Evolutionary conservation across 2,329 filamentous ascomycete genomes (phyloP).

Genomic region (Aspergillus ochraceoroseus): DNA sequence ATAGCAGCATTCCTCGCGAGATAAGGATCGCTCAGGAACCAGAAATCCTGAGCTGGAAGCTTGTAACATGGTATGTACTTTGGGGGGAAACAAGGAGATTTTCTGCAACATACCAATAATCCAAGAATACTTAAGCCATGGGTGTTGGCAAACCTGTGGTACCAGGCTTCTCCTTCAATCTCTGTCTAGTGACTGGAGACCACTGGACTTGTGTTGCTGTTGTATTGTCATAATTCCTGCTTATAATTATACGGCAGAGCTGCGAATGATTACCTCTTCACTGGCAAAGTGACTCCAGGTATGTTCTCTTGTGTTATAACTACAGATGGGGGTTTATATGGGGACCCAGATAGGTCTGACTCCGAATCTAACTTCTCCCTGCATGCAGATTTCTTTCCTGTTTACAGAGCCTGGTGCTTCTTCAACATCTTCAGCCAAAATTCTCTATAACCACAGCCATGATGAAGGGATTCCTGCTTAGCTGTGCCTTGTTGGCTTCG

Average conservation of each 20-base stretch:
- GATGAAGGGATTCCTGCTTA: conserved; percentile 34
- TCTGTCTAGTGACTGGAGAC: not conserved
- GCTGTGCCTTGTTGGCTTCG: conserved; percentile 32
- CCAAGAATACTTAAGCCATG: conserved; percentile 3
- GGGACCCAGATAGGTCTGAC: not conserved
- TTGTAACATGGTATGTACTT: conserved; percentile 1
- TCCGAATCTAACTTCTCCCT: not conserved
- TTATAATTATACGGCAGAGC: not conserved
- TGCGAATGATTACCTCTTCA: too few relatives aligned
- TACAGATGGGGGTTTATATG: not conserved
- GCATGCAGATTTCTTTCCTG: not conserved
- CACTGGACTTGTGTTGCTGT: not conserved
- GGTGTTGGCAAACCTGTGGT: not conserved
- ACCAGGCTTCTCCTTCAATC: not conserved
- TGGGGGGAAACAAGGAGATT: conserved; percentile 1
- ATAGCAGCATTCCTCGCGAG: conserved; percentile 5
- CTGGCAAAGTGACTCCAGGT: too few relatives aligned
- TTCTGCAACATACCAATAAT: conserved; percentile 7
- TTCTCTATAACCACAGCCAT: not conserved
- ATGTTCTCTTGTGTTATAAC: not conserved
- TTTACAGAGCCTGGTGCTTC: not conserved
- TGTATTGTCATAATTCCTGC: conserved; percentile 3
- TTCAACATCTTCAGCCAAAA: not conserved
- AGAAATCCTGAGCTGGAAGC: conserved; percentile 1
- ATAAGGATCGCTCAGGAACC: not conserved